phyloP scores from a whole-genome alignment of 768 basidiomycete genomes.

The Xerocomellus intermedius region DNA sequence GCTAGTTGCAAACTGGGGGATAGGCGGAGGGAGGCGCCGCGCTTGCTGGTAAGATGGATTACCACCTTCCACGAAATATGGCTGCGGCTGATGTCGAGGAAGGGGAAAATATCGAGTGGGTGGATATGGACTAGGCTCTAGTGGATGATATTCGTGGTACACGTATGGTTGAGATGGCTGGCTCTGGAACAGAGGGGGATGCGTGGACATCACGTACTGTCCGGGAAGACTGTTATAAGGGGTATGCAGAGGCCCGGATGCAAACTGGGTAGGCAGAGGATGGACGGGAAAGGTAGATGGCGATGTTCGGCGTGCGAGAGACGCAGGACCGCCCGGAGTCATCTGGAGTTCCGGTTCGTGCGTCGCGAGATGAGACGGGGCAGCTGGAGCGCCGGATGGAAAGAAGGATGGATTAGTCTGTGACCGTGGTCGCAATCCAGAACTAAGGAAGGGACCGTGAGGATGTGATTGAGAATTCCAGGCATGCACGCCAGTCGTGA shows the following conservation, averaged over 20 bases:
- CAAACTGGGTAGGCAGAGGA: constrained; percentile 19
- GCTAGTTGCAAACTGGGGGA: constrained; percentile 25
- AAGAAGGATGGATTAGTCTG: constrained; percentile 6
- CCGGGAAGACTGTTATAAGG: constrained; percentile 39
- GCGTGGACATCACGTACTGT: constrained; percentile 49
- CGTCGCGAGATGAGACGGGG: background rate
- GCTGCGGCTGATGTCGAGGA: constrained; percentile 32
- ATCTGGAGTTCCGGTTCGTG: background rate
- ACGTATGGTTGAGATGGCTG: constrained; percentile 34
- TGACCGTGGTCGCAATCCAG: background rate
- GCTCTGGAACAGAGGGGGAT: constrained; percentile 30
- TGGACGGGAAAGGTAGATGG: constrained; percentile 24
- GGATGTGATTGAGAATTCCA: background rate
- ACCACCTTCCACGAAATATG: constrained; percentile 38
- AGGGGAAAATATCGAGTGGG: constrained; percentile 44
- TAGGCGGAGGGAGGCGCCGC: constrained; percentile 14
- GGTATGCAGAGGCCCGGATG: constrained; percentile 31
- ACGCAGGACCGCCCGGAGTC: background rate
- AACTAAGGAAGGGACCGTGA: background rate
- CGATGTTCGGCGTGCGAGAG: background rate
- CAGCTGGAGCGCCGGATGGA: background rate
- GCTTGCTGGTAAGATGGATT: constrained; percentile 27
- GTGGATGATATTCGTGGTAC: constrained; percentile 34
- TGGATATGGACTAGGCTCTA: constrained; percentile 39
- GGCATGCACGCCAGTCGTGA: background rate